Percentiles rank a stretch among this genome's conserved stretches.
phyloP scores from a whole-genome alignment of 768 basidiomycete species.

The Pulveroboletus sp. region DNA sequence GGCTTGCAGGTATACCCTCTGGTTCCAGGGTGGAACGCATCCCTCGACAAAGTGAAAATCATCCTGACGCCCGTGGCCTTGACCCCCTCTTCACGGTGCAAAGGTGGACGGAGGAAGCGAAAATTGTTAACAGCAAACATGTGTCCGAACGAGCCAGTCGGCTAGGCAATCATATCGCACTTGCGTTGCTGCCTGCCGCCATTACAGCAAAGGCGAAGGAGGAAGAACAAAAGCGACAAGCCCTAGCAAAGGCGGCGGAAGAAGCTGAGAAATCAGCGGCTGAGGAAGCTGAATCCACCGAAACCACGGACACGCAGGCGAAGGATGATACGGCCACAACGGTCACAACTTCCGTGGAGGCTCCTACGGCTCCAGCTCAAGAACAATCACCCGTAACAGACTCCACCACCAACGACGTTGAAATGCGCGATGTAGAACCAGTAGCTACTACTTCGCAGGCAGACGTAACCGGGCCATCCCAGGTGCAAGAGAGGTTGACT shows the following conservation, averaged over 20 bases:
- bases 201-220: constrained; percentile 52
- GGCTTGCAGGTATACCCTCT: constrained; percentile 45
- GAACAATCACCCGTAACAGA: constrained; percentile 32
- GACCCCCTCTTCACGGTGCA: constrained; percentile 80
- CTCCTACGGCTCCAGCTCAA: constrained; percentile 4
- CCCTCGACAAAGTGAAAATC: constrained; percentile 46
- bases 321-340: constrained; percentile 15
- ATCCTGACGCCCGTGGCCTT: constrained; percentile 46
- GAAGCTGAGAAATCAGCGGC: constrained; percentile 32
- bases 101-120: constrained; percentile 88
- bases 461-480: constrained; percentile 32
- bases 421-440: constrained; percentile 45
- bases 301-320: constrained; percentile 17
- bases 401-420: constrained; percentile 38
- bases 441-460: constrained; percentile 13
- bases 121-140: constrained; percentile 75
- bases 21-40: constrained; percentile 62
- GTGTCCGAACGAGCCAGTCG: constrained; percentile 63
- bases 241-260: constrained; percentile 57
- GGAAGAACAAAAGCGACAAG: constrained; percentile 37
- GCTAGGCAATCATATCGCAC: constrained; percentile 65
- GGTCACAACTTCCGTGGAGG: constrained; percentile 10
- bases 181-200: constrained; percentile 79
- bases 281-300: constrained; percentile 34
- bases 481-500: constrained; percentile 64